A percentile compares a stretch with the other conserved stretches of the same genome.
Conservation (phyloP, 495 filamentous ascomycete genomes). For the Penicillium crystallinum region DNA sequence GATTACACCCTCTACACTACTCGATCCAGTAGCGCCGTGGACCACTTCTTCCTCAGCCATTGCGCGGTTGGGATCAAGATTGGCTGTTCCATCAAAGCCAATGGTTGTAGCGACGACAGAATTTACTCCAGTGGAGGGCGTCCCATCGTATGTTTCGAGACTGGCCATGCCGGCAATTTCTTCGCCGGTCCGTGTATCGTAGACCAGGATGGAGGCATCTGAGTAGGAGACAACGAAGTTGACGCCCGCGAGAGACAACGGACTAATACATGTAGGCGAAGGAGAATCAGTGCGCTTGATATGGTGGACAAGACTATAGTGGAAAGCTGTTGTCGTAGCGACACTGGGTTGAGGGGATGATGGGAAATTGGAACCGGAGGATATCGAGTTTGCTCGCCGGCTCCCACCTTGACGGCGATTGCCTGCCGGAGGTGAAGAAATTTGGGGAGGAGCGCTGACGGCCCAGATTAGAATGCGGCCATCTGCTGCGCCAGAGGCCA, state of each 20-base stretch:
- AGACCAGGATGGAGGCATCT: slow-evolving; percentile 85
- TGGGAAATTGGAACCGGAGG: slow-evolving; percentile 83
- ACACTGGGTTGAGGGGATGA: slow-evolving; percentile 84
- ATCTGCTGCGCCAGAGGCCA: slow-evolving; percentile 90
- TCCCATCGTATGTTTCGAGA: slow-evolving; percentile 86
- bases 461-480: slow-evolving; percentile 92
- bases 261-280: slow-evolving; percentile 87
- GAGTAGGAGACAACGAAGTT: slow-evolving; percentile 90
- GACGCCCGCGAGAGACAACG: slow-evolving; percentile 78
- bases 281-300: slow-evolving; percentile 68
- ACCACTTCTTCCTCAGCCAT: slow-evolving; percentile 62
- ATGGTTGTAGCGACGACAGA: slow-evolving; percentile 83
- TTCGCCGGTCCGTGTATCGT: slow-evolving; percentile 86
- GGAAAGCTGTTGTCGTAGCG: slow-evolving; percentile 62
- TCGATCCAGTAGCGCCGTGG: slow-evolving; percentile 78
- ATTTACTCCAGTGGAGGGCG: slow-evolving; percentile 77
- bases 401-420: slow-evolving; percentile 65
- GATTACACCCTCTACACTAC: slow-evolving; percentile 83
- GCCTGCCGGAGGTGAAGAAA: slow-evolving; percentile 72
- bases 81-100: slow-evolving; percentile 65
- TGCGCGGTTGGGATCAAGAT: slow-evolving; percentile 58
- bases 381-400: slow-evolving; percentile 82
- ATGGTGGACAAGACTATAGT: slow-evolving; percentile 71
- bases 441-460: slow-evolving; percentile 82
- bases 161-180: slow-evolving; percentile 90